Evolutionary conservation across 306 rosid genomes (phyloP).

Genomic region (Albizia julibrissin): DNA sequence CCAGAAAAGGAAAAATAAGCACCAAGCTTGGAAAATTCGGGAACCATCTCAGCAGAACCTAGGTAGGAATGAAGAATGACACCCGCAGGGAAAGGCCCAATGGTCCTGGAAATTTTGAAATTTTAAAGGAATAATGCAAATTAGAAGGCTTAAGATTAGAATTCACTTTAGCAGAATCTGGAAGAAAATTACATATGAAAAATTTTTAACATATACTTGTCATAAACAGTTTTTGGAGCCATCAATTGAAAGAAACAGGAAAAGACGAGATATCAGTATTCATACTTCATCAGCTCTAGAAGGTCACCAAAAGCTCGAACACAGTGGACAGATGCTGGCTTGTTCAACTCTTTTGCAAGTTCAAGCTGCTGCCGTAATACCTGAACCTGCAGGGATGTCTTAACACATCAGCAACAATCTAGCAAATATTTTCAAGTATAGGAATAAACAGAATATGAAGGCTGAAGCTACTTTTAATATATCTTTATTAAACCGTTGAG

Average conservation of each 20-base stretch:
- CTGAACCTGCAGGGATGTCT: constrained; percentile 53
- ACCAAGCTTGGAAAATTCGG: constrained; percentile 80
- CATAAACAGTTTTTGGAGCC: constrained; percentile 3
- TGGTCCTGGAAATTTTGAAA: constrained; percentile 49
- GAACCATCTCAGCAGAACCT: constrained; percentile 95
- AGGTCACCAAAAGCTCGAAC: constrained; percentile 90
- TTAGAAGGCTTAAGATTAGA: background rate
- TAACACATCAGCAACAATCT: constrained; percentile 21
- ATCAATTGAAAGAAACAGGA: constrained; percentile 17
- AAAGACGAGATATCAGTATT: constrained; percentile 9
- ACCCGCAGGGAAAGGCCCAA: constrained; percentile 95
- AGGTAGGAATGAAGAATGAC: constrained; percentile 87
- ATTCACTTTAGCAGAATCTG: background rate
- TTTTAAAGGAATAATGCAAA: constrained; percentile 14
- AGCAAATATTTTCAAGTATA: constrained; percentile 13
- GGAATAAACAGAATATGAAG: background rate
- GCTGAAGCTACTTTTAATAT: background rate
- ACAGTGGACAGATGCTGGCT: constrained; percentile 87
- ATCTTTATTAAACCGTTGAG: background rate
- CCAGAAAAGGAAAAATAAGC: constrained; percentile 91
- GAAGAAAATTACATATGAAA: background rate
- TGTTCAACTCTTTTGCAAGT: constrained; percentile 71
- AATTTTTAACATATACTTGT: background rate
- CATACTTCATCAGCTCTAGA: constrained; percentile 82
- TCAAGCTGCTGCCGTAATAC: constrained; percentile 81